These are phyloP conservation scores for Iodosphaeria phyllophila DNA, from an alignment of 2,329 filamentous ascomycete species.

Conservation along the genomic window DNA sequence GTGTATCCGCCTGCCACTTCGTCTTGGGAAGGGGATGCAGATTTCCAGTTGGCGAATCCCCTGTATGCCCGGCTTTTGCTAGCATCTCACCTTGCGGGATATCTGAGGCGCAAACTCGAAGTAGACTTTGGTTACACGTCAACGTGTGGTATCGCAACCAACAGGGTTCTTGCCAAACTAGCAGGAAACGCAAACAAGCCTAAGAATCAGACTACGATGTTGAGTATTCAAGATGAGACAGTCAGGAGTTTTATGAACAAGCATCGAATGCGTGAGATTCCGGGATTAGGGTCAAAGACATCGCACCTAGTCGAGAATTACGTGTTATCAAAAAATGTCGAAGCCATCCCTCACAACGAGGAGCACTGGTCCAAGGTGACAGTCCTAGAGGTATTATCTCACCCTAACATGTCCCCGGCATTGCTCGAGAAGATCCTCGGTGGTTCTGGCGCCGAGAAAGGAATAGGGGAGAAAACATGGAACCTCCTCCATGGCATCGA, in stretches of 20 bases:
- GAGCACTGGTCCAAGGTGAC: conserved; percentile 14
- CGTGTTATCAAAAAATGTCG: conserved; percentile 19
- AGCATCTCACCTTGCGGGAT: conserved; percentile 62
- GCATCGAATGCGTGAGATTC: conserved; percentile 62
- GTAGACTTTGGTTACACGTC: conserved; percentile 67
- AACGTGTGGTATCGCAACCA: conserved; percentile 74
- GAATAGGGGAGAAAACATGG: conserved; percentile 59
- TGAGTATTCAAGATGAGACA: conserved; percentile 41
- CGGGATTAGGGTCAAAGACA: conserved; percentile 72
- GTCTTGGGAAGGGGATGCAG: conserved; percentile 6
- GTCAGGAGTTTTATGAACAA: conserved; percentile 53
- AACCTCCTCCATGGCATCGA: conserved; percentile 67
- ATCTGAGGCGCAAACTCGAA: conserved; percentile 57
- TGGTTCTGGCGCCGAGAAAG: conserved; percentile 50
- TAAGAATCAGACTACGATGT: conserved; percentile 65
- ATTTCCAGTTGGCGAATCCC: conserved; percentile 15
- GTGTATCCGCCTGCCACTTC: conserved; percentile 16
- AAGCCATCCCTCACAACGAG: conserved; percentile 16
- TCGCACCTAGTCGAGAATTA: conserved; percentile 46
- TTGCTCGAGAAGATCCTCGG: conserved; percentile 50
- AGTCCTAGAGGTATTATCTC: conserved; percentile 34
- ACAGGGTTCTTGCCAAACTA: conserved; percentile 72
- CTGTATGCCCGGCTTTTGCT: conserved; percentile 46
- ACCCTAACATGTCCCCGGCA: conserved; percentile 42
- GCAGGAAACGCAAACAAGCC: conserved; percentile 75